Evolutionary conservation across 768 basidiomycete genomes (phyloP).

Genomic region (Lanmaoa pseudosensibilis): DNA sequence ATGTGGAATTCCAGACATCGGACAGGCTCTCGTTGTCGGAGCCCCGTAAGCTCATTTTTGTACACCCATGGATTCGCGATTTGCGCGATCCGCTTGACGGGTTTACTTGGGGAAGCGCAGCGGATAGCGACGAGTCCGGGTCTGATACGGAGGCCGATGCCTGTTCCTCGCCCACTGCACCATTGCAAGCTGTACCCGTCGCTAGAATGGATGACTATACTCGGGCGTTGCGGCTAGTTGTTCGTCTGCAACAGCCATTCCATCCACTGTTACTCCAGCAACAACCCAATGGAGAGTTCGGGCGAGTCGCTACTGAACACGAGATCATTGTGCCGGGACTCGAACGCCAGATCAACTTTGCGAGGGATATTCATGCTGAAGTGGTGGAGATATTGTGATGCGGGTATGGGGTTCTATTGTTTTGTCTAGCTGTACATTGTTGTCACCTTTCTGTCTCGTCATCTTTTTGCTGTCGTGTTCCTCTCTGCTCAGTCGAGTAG

Average conservation of each 20-base stretch:
- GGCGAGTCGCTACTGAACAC: constrained; percentile 10
- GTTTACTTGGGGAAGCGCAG: neutral
- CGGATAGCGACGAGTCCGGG: neutral
- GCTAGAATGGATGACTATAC: neutral
- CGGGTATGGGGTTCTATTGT: neutral
- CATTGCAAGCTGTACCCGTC: neutral
- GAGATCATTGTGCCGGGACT: neutral
- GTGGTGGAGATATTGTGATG: neutral
- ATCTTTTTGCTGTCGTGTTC: too few species aligned
- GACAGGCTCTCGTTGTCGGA: neutral
- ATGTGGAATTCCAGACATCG: constrained; percentile 2
- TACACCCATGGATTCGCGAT: constrained; percentile 16
- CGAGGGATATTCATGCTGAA: neutral
- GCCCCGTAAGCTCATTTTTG: constrained; percentile 1
- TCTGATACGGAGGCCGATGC: neutral
- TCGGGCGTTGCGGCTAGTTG: constrained; percentile 3
- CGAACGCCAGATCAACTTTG: neutral
- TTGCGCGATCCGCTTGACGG: neutral
- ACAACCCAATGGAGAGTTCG: constrained; percentile 11
- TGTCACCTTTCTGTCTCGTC: too few species aligned
- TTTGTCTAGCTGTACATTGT: neutral
- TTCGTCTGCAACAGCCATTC: constrained; percentile 11
- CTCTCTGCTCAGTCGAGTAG: too few species aligned
- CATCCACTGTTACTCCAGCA: constrained; percentile 2
- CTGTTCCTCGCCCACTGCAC: neutral